phyloP scores from a whole-genome alignment of 1,139 yeast species.

The Geotrichum histeridarum region DNA sequence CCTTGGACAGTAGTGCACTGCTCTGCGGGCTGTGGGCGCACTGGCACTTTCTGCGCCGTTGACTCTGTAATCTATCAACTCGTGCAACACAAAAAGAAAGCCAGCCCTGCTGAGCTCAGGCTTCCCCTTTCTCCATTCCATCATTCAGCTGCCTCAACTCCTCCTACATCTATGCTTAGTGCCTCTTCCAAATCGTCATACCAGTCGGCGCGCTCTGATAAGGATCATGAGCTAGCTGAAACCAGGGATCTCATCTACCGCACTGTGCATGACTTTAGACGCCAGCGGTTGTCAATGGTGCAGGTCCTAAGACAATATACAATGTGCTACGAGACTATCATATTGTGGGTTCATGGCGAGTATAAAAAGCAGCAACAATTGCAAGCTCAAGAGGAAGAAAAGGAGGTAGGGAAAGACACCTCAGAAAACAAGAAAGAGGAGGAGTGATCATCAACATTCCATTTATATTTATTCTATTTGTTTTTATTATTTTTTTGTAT shows the following conservation, averaged over 20 bases:
- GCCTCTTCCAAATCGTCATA: background rate
- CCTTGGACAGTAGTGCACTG: conserved; percentile 60
- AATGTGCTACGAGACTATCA: conserved; percentile 58
- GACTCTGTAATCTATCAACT: conserved; percentile 56
- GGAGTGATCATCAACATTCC: background rate
- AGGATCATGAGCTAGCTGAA: background rate
- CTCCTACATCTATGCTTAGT: background rate
- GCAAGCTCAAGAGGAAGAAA: background rate
- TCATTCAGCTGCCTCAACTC: background rate
- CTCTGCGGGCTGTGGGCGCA: conserved; percentile 88
- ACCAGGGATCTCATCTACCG: conserved; percentile 48
- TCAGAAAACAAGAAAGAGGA: background rate
- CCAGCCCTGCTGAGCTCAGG: background rate
- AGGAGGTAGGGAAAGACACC: background rate
- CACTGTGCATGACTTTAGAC: conserved; percentile 56
- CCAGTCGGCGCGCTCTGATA: background rate
- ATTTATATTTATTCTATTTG: no score
- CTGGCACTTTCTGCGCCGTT: conserved; percentile 76
- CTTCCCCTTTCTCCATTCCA: conserved; percentile 4
- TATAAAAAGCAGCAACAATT: background rate
- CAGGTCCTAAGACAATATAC: conserved; percentile 71
- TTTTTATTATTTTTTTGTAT: no score
- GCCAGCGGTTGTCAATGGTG: conserved; percentile 76
- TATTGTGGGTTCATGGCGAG: conserved; percentile 25
- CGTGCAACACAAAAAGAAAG: conserved; percentile 18